Evolutionary conservation across 176 grass and related monocot genomes (phyloP), one percentile per base, ranked within the genome.

Genomic region (Musa troglodytarum): DNA sequence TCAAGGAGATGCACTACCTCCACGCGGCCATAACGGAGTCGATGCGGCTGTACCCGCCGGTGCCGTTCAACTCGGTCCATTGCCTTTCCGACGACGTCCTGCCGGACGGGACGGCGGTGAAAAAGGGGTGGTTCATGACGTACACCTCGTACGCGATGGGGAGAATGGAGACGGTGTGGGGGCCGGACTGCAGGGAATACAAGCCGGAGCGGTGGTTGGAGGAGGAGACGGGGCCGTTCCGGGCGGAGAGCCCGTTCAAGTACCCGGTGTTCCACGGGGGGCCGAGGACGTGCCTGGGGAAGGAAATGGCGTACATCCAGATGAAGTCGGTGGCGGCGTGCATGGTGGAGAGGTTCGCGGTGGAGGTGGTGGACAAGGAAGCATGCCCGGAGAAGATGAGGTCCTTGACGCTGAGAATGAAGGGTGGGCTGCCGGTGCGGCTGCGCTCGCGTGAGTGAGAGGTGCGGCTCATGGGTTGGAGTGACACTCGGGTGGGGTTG

Each of bases 261-360:
- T 68, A 13, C 25, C 11, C 23, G 9, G 65, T 25, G 25, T 68
- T 68, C 23, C 65, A 68, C 25, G 65, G 10, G 11, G 74, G 74
- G 74, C 74, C 74, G 1, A 43, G 74, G 74, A 76, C 26, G 29
- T 76, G 74, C 54, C 56, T 76, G 74, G 74, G 74, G 55, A 63
- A 76, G 56, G 74, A 76, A 28, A 55, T 76, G 56, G 74, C 74
- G 19, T 63, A 61, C 56, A 76, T 56, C 5, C 74, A 76, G 74
- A 76, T 76, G 74, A 76, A 76, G 74, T 16, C 57, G 19, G 56
- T 55, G 7, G 74, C n/a, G 43, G 74, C 57, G 28, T 17, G 53
- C 53, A 8, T 63, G 34, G 15, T 63, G 10, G 56, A 76, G 8
- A 76, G 17, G 9, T 76, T 63, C 74, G 24, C 2, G 29, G 11